Base-by-base conservation (phyloP, 2,329 filamentous ascomycete genomes). In the Ceratocystis lukuohia region DNA sequence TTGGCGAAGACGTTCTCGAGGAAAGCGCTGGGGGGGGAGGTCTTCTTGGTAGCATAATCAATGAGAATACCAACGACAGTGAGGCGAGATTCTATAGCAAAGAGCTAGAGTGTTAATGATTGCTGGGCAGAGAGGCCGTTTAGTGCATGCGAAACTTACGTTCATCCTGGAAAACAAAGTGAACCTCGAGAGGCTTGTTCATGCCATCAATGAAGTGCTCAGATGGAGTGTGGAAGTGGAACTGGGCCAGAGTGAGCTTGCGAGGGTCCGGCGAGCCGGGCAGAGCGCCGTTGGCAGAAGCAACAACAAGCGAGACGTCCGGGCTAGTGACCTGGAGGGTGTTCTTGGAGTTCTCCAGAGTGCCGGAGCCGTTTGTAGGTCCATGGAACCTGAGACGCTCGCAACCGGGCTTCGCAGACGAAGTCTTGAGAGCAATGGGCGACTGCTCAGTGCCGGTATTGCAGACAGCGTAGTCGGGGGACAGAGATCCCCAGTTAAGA, bases 221-320 rank as follows among this genome's bases (percentile, higher is more conserved):
- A 56, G 80, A 81, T 0, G 83, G 82, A 0, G 81, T 80, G 71
- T 85, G 83, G 74, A 85, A 82, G 73, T 85, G 83, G 74, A 84
- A 84, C 70, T 85, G 82, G 61, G 74, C 74, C 15, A 84, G 74
- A 0, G 69, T 71, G 72, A 79, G 83, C 17, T 74, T 71, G 17
- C 72, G 72, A 37, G 74, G 75, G 1, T 70, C 74, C 30, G 77
- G 75, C 25, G 79, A 72, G 5, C 20, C n/a, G n/a, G 41, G 25
- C 25, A 46, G 37, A 6, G 45, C 22, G 37, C 41, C 61, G 10
- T 30, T 48, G 15, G 15, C 3, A 12, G 41, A 5, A 28, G 61
- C 61, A 25, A 25, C 37, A 5, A 15, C 17, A 15, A 65, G 33
- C 1, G 33, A 57, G 37, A 25, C 63, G 8, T 57, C 25, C 7